Percentiles rank a stretch among this genome's conserved stretches.
Evolutionary conservation across 2,329 filamentous ascomycete species (phyloP).

Genomic region (Colletotrichum graminicola): DNA sequence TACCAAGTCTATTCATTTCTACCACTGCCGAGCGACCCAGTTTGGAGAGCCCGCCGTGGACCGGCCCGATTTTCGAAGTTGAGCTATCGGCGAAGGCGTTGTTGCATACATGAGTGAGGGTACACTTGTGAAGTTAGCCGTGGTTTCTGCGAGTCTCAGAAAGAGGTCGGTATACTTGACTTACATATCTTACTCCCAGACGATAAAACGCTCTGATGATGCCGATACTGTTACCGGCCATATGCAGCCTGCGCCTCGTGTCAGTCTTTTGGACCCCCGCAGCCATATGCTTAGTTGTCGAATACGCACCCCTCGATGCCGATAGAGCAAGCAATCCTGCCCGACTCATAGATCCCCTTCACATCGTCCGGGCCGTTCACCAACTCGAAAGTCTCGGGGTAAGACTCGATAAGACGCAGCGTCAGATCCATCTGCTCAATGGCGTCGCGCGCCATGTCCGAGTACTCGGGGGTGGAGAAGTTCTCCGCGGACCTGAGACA

Average conservation of each 20-base stretch:
- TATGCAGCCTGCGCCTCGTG: constrained; percentile 43
- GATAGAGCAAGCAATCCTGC: constrained; percentile 52
- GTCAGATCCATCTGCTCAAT: constrained; percentile 46
- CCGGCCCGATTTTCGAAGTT: constrained; percentile 45
- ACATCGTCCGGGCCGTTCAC: constrained; percentile 48
- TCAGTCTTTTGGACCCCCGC: not conserved
- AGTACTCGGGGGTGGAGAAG: constrained; percentile 45
- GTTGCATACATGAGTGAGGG: constrained; percentile 48
- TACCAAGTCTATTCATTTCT: constrained; percentile 54
- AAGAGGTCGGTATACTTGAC: not conserved
- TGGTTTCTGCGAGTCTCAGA: not conserved
- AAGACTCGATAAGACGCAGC: constrained; percentile 45
- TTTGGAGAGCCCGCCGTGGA: constrained; percentile 46
- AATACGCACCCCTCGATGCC: constrained; percentile 49
- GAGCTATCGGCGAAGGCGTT: constrained; percentile 48
- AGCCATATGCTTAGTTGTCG: rapidly evolving
- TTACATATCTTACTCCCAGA: constrained; percentile 52
- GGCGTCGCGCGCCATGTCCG: constrained; percentile 43
- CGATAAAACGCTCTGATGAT: constrained; percentile 51
- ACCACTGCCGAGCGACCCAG: constrained; percentile 47
- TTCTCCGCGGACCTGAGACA: constrained; percentile 45
- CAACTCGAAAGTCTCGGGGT: constrained; percentile 45
- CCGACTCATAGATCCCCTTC: constrained; percentile 46
- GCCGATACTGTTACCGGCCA: constrained; percentile 50
- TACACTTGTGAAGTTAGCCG: constrained; percentile 36